Evolutionary conservation across 768 basidiomycete genomes (phyloP).

Genomic region (Tephrocybe rancida): DNA sequence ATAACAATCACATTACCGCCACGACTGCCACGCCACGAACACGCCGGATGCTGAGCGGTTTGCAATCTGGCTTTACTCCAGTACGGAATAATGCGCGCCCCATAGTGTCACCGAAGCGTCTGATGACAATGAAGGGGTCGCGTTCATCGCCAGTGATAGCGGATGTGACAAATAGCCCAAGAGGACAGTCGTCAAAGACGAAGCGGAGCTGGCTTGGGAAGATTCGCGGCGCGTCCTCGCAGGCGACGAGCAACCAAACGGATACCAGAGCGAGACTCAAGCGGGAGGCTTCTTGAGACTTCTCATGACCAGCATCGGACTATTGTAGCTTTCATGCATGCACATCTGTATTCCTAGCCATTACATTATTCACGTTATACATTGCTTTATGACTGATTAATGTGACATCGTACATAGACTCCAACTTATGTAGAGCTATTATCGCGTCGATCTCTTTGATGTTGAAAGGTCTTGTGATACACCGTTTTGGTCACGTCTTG

Average conservation of each 20-base stretch:
- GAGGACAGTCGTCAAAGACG: slow-evolving; percentile 42
- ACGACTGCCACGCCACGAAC: slow-evolving; percentile 57
- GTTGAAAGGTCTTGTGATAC: no score
- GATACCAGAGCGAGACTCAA: no score
- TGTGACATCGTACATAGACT: no score
- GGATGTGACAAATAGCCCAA: slow-evolving; percentile 74
- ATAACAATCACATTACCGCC: slow-evolving; percentile 20
- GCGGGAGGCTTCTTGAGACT: slow-evolving; percentile 14
- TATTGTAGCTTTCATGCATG: slow-evolving; percentile 21
- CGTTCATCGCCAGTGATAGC: slow-evolving; percentile 41
- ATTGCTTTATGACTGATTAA: not conserved
- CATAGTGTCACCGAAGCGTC: slow-evolving; percentile 49
- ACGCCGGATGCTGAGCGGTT: slow-evolving; percentile 56
- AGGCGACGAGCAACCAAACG: slow-evolving; percentile 22
- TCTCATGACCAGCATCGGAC: slow-evolving; percentile 15
- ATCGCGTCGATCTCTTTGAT: no score
- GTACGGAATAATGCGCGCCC: slow-evolving; percentile 55
- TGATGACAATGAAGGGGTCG: slow-evolving; percentile 24
- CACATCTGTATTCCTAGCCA: slow-evolving; percentile 33
- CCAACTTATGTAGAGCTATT: no score
- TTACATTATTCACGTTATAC: not conserved
- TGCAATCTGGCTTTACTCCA: slow-evolving; percentile 75
- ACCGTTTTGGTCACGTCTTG: not conserved
- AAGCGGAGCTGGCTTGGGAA: slow-evolving; percentile 77
- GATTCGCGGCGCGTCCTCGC: slow-evolving; percentile 52